These are phyloP conservation scores for Jaminaea rosea DNA, from an alignment of 1,284 basidiomycete species.

Conservation along the genomic window DNA sequence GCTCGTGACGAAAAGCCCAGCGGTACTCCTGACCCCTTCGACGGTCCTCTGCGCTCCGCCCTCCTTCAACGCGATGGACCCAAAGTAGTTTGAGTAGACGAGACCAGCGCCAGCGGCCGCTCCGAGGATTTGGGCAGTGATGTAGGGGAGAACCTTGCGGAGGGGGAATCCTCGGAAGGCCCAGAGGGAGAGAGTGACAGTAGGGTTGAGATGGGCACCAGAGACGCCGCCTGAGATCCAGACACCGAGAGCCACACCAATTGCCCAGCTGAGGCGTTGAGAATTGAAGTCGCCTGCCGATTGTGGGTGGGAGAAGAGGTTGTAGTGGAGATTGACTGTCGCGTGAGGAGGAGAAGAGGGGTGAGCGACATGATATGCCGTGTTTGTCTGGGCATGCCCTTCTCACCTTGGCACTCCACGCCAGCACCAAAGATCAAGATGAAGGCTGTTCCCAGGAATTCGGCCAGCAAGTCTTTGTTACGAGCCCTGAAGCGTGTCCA, in stretches of 20 bases:
- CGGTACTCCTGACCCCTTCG: slow-evolving; percentile 52
- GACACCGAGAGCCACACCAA: slow-evolving; percentile 30
- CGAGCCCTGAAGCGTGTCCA: slow-evolving; percentile 19
- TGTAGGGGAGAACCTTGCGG: slow-evolving; percentile 65
- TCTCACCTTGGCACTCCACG: slow-evolving; percentile 39
- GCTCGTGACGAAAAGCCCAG: slow-evolving; percentile 62
- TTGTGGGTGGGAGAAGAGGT: slow-evolving; percentile 5
- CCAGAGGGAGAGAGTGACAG: slow-evolving; percentile 54
- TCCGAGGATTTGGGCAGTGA: slow-evolving; percentile 64
- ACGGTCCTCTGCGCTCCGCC: slow-evolving; percentile 61
- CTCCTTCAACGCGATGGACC: slow-evolving; percentile 64
- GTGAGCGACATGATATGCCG: no score
- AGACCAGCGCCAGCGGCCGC: slow-evolving; percentile 60
- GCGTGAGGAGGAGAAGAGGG: no score
- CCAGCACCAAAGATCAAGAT: slow-evolving; percentile 34
- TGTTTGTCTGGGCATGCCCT: no score
- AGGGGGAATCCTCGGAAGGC: slow-evolving; percentile 65
- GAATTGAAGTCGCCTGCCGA: slow-evolving; percentile 20
- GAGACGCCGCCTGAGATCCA: slow-evolving; percentile 30
- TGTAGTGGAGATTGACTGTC: slow-evolving; percentile 32
- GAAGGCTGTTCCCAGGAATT: slow-evolving; percentile 1
- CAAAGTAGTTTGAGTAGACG: slow-evolving; percentile 66
- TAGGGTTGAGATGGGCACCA: slow-evolving; percentile 30
- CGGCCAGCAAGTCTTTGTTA: slow-evolving; percentile 26
- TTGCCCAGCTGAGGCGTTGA: slow-evolving; percentile 32